phyloP scores from a whole-genome alignment of 1,139 yeast genomes.

The Suhomyces atakaporum region DNA sequence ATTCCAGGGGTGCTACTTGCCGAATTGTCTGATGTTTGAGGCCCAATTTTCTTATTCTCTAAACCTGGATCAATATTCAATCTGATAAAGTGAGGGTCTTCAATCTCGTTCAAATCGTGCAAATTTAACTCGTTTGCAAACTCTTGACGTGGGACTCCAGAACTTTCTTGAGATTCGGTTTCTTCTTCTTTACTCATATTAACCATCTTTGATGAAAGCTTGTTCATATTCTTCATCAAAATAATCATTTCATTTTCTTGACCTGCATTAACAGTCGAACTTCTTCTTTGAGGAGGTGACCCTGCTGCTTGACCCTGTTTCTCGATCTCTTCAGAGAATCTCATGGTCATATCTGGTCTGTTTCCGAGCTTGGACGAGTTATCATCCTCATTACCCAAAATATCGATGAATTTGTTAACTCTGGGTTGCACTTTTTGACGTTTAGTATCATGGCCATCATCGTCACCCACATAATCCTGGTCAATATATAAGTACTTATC shows the following conservation, averaged over 20 bases:
- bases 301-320: constrained; percentile 1
- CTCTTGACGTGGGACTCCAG: constrained; percentile 19
- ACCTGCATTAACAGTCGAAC: constrained; percentile 19
- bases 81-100: constrained; percentile 55
- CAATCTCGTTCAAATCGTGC: constrained; percentile 59
- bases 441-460: constrained; percentile 20
- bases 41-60: constrained; percentile 7
- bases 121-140: constrained; percentile 55
- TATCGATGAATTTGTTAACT: constrained; percentile 65
- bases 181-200: constrained; percentile 36
- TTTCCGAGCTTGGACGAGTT: constrained; percentile 78
- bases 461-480: constrained; percentile 48
- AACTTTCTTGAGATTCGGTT: constrained; percentile 27
- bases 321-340: constrained; percentile 48
- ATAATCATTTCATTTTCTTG: constrained; percentile 68
- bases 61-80: constrained; percentile 48
- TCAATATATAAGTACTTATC: constrained; percentile 79
- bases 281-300: constrained; percentile 3
- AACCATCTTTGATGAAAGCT: constrained; percentile 81
- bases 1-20: constrained; percentile 5
- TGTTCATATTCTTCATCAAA: constrained; percentile 84
- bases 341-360: constrained; percentile 88
- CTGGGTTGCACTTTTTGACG: constrained; percentile 9
- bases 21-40: constrained; percentile 2
- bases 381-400: constrained; percentile 79